A percentile compares a stretch with the other conserved stretches of the same genome.
phyloP scores from a whole-genome alignment of 306 rosid genomes.

The Prunus davidiana region DNA sequence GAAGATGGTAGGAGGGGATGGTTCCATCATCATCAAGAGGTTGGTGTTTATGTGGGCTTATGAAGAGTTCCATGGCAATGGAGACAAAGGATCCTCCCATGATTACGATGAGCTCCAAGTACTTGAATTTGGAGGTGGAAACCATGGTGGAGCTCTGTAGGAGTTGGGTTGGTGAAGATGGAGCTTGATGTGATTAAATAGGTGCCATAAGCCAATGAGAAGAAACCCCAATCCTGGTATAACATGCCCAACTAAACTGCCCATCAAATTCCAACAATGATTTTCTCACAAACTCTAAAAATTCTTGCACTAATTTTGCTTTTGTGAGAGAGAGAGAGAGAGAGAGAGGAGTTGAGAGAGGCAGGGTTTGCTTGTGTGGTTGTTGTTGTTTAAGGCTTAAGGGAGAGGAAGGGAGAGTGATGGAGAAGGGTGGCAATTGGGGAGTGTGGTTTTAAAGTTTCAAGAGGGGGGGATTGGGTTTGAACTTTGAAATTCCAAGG shows the following conservation, averaged over 20 bases:
- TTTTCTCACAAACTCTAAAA: too few species aligned
- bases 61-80: slow-evolving; percentile 80
- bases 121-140: slow-evolving; percentile 43
- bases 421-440: slow-evolving; percentile 1
- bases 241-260: slow-evolving; percentile 72
- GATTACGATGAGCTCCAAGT: slow-evolving; percentile 60
- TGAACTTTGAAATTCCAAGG: not conserved
- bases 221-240: slow-evolving; percentile 78
- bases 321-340: not conserved
- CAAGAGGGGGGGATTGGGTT: not conserved
- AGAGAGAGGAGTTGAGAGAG: not conserved
- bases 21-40: slow-evolving; percentile 67
- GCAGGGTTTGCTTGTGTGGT: not conserved
- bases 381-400: not conserved
- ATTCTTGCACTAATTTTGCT: not conserved
- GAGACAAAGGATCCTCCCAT: slow-evolving; percentile 41
- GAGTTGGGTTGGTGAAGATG: slow-evolving; percentile 38
- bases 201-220: slow-evolving; percentile 81
- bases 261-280: slow-evolving; percentile 35
- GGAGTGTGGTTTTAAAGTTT: slow-evolving; percentile 5
- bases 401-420: not conserved
- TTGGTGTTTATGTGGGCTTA: slow-evolving; percentile 59
- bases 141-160: slow-evolving; percentile 59
- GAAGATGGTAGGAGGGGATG: slow-evolving; percentile 85
- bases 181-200: slow-evolving; percentile 71